Evolutionary conservation across 1,284 basidiomycete genomes (phyloP), one percentile per base, ranked within the genome.

Genomic region (Marasmius oreades): DNA sequence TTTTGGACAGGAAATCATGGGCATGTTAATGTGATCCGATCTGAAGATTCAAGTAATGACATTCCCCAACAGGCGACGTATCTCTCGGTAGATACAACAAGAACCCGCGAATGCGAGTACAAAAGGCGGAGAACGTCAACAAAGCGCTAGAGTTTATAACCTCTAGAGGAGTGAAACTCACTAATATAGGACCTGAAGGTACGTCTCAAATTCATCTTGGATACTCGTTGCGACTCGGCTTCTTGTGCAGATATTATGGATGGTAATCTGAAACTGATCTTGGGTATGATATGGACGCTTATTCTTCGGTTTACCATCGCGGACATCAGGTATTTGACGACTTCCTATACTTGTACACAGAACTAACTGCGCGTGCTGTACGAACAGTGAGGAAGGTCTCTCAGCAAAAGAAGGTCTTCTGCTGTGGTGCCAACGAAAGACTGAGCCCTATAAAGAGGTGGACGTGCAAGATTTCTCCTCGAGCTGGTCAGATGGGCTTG

Each of bases 261-360:
- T 69, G 95, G 95, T 26, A 98, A 98, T 70, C 73, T 96, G 60
- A 99, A 99, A 72, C 89, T 99, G 56, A 98, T 97, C 53, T 82
- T 99, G 16, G 96, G 96, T 34, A 95, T 98, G 92, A 98, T 99
- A 64, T 99, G 96, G 96, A 97, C 94, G 0, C 81, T 99, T 39
- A 96, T 99, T 68, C 81, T 97, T 33, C 88, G 95, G 2, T 99
- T 98, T 72, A 97, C 95, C 23, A 98, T 99, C 63, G 95, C 96
- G 16, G 95, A 96, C 66, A 98, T 99, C 75, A 96, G 87, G 93
- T 94, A 74, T 46, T 11, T 63, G n/a, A 23, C 18, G n/a, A n/a
- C 34, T 33, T 50, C 50, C 53, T 24, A 43, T 52, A n/a, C 45
- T 31, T 16, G 45, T 20, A 14, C 34, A 14, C 20, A 37, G 16